Evolutionary conservation across 176 grass and related monocot species (phyloP).

Genomic region (Rhynchospora pubera): DNA sequence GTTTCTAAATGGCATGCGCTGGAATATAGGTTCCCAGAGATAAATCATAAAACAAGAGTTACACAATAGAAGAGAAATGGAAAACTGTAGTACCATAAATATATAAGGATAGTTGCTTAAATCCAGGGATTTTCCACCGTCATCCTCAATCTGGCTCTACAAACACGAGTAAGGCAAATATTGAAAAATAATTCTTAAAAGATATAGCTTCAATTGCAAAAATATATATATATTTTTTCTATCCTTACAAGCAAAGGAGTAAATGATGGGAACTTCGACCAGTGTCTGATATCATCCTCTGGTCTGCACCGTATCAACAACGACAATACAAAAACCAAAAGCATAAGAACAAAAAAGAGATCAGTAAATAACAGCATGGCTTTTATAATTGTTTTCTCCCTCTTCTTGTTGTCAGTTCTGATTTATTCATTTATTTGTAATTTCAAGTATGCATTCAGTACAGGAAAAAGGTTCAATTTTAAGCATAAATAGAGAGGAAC

Average conservation of each 20-base stretch:
- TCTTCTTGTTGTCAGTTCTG: not conserved
- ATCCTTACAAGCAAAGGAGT: slow-evolving; percentile 66
- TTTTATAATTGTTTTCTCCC: not conserved
- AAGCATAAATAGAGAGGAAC: slow-evolving; percentile 13
- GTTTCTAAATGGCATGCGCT: too few species aligned
- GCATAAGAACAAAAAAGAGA: slow-evolving; percentile 7
- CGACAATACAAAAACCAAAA: slow-evolving; percentile 8
- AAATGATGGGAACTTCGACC: slow-evolving; percentile 91
- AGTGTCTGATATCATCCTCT: slow-evolving; percentile 92
- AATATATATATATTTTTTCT: not conserved
- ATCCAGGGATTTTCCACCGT: slow-evolving; percentile 81
- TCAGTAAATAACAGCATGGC: not conserved
- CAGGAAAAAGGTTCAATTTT: not conserved
- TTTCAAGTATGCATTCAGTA: not conserved
- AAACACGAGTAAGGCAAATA: not conserved
- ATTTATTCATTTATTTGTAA: not conserved
- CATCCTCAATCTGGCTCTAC: slow-evolving; percentile 85
- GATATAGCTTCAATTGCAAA: slow-evolving; percentile 10
- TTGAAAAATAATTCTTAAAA: slow-evolving; percentile 21
- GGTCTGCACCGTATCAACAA: slow-evolving; percentile 45
- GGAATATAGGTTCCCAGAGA: too few species aligned
- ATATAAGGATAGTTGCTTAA: slow-evolving; percentile 86
- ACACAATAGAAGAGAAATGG: too few species aligned
- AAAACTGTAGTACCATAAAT: slow-evolving; percentile 65
- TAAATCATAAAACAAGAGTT: too few species aligned